These are phyloP conservation scores for Entonaema liquescens DNA, from an alignment of 495 filamentous ascomycete species.

Conservation along the genomic window DNA sequence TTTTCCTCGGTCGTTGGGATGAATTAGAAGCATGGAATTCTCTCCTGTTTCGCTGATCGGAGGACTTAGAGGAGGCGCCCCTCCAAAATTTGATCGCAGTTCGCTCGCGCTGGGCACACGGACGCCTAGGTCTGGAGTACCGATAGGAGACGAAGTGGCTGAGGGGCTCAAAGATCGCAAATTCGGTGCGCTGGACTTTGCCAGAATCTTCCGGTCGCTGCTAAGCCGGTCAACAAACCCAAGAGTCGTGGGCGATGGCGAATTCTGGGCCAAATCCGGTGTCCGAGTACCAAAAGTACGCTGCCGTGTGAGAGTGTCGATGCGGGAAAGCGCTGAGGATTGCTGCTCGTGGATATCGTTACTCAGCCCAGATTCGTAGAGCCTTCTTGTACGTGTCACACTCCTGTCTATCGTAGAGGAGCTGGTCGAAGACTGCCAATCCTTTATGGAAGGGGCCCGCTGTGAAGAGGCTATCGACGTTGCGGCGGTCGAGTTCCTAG, in stretches of 20 bases:
- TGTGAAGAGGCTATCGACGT: constrained; percentile 93
- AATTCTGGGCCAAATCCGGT: constrained; percentile 51
- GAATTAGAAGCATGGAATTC: constrained; percentile 64
- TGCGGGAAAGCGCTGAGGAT: constrained; percentile 73
- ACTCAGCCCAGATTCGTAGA: constrained; percentile 87
- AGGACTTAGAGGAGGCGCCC: constrained; percentile 74
- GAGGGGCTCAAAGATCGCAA: constrained; percentile 55
- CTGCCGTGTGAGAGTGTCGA: constrained; percentile 75
- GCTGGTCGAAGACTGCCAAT: constrained; percentile 52
- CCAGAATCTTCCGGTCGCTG: constrained; percentile 49
- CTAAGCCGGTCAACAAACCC: constrained; percentile 47
- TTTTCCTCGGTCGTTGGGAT: constrained; percentile 82
- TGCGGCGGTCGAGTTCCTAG: constrained; percentile 85
- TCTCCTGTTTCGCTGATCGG: constrained; percentile 76
- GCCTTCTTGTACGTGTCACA: constrained; percentile 71
- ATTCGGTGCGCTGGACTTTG: constrained; percentile 59
- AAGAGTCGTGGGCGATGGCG: constrained; percentile 44
- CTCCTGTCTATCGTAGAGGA: constrained; percentile 56
- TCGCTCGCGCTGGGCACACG: constrained; percentile 47
- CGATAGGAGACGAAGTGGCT: constrained; percentile 41
- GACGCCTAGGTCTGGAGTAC: constrained; percentile 42
- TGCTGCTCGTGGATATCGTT: constrained; percentile 86
- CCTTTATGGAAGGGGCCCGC: constrained; percentile 59
- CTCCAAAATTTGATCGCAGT: constrained; percentile 56
- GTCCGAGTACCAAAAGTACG: constrained; percentile 61